These are phyloP conservation scores for Fusarium sp. DNA, from an alignment of 2,329 filamentous ascomycete species.

Conservation along the genomic window DNA sequence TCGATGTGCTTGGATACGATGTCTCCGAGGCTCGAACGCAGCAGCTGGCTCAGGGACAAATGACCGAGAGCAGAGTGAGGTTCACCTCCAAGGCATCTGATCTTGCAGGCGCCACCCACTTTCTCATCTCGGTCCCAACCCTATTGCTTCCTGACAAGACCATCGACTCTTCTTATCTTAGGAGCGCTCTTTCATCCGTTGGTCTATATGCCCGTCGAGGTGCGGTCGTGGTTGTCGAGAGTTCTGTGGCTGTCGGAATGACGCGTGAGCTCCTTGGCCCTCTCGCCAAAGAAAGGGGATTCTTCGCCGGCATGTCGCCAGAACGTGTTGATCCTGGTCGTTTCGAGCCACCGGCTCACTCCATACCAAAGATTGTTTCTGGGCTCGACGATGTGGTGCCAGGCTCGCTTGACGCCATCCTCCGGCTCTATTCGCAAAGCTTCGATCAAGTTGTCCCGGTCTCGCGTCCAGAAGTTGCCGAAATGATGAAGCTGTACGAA, in stretches of 20 bases:
- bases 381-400: constrained; percentile 60
- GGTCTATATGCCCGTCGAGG: constrained; percentile 56
- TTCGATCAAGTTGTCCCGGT: constrained; percentile 63
- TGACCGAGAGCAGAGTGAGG: constrained; percentile 43
- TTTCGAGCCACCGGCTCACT: constrained; percentile 51
- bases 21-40: constrained; percentile 55
- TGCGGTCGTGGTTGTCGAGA: constrained; percentile 64
- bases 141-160: constrained; percentile 59
- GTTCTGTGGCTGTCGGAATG: constrained; percentile 66
- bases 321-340: constrained; percentile 66
- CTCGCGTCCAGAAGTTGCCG: constrained; percentile 65
- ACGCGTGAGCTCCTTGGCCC: constrained; percentile 62
- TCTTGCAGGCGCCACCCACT: constrained; percentile 60
- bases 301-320: constrained; percentile 64
- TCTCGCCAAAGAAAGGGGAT: constrained; percentile 54
- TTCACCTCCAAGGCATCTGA: constrained; percentile 55
- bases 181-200: constrained; percentile 57
- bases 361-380: constrained; percentile 66
- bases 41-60: constrained; percentile 48
- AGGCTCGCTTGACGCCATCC: constrained; percentile 58
- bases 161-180: constrained; percentile 61
- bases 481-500: constrained; percentile 70
- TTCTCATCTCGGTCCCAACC: constrained; percentile 66
- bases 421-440: constrained; percentile 57
- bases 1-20: constrained; percentile 61